These are phyloP conservation scores for Schizophyllum amplum DNA, from an alignment of 1,284 basidiomycete species.

Conservation along the genomic window DNA sequence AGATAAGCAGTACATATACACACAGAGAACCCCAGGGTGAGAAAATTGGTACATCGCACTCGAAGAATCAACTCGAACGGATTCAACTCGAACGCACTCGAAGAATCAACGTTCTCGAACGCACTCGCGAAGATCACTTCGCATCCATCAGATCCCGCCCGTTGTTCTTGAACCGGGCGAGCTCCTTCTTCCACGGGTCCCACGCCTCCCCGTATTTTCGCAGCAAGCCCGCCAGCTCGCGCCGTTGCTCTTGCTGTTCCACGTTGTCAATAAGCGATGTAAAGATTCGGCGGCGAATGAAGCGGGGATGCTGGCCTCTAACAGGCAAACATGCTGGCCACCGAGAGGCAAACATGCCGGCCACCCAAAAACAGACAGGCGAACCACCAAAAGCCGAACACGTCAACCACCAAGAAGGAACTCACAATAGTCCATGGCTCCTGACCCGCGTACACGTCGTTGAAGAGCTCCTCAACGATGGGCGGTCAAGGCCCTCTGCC, in stretches of 20 bases:
- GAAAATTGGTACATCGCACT: background rate
- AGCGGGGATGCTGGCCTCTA: too few relatives aligned
- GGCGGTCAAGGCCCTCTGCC: conserved; percentile 67
- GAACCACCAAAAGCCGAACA: background rate
- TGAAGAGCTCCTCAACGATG: conserved; percentile 75
- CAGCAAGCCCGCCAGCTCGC: conserved; percentile 68
- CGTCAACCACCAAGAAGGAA: conserved; percentile 13
- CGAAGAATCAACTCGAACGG: background rate
- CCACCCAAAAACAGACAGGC: too few relatives aligned
- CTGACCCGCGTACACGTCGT: conserved; percentile 81
- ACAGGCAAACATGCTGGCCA: too few relatives aligned
- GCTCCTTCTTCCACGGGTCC: conserved; percentile 80
- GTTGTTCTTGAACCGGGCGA: conserved; percentile 73
- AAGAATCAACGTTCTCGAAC: background rate
- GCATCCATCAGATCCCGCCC: conserved; percentile 51
- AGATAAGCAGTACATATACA: too few relatives aligned
- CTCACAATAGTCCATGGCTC: conserved; percentile 82
- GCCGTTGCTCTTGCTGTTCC: conserved; percentile 71
- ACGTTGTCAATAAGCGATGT: conserved; percentile 2
- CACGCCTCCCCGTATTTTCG: conserved; percentile 79
- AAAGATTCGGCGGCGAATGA: background rate
- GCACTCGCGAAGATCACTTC: background rate
- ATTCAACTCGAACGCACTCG: too few relatives aligned
- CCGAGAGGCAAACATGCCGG: too few relatives aligned
- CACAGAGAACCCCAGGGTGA: background rate